Percentiles rank a stretch among this genome's conserved stretches.
Conservation (phyloP, 75 land plant genomes). For the Pinus taeda region DNA sequence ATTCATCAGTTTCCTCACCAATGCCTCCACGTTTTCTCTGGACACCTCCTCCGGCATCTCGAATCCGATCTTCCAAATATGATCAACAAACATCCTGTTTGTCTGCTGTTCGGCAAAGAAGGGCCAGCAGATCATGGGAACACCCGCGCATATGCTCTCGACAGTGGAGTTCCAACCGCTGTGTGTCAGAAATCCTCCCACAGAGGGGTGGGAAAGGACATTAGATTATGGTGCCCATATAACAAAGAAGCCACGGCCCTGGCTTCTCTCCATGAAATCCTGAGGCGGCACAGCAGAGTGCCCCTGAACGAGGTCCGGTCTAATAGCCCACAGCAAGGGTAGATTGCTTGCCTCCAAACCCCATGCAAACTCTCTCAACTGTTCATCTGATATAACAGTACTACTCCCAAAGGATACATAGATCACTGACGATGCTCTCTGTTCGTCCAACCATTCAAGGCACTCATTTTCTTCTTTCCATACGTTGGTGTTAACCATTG, state of each 20-base stretch:
- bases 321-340: too few species aligned
- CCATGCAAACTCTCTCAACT: conserved; percentile 33
- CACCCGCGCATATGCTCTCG: conserved; percentile 34
- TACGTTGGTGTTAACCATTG: neutral
- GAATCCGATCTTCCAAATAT: conserved; percentile 38
- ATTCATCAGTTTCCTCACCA: too few species aligned
- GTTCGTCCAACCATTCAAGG: conserved; percentile 37
- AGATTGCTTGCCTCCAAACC: conserved; percentile 53
- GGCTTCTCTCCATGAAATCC: too few species aligned
- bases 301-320: too few species aligned
- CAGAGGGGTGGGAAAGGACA: too few species aligned
- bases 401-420: conserved; percentile 39
- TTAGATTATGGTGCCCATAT: too few species aligned
- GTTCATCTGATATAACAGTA: conserved; percentile 7
- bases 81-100: conserved; percentile 7
- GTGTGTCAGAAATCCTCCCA: too few species aligned
- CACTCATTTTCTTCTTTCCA: conserved; percentile 8
- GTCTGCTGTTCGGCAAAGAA: conserved; percentile 50
- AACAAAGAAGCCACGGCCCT: too few species aligned
- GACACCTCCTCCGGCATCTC: too few species aligned
- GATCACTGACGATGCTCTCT: conserved; percentile 23
- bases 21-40: too few species aligned
- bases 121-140: conserved; percentile 74
- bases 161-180: too few species aligned
- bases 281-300: too few species aligned